A percentile compares a stretch with the other conserved stretches of the same genome.
Conservation (phyloP, 768 basidiomycete genomes). For the Crucibulum laeve region DNA sequence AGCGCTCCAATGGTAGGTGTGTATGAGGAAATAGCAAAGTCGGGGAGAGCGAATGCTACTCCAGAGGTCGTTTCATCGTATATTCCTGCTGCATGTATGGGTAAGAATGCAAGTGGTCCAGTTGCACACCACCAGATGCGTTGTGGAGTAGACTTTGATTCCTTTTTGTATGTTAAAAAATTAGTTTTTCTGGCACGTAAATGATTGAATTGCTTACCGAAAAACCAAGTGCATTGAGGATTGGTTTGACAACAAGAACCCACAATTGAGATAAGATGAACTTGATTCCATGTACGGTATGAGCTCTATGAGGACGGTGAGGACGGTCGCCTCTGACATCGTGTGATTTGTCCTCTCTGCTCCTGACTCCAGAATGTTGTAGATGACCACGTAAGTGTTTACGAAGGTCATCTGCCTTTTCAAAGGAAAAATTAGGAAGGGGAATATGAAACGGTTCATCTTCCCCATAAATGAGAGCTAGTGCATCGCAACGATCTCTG, state of each 20-base stretch:
- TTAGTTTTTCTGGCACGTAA: not conserved
- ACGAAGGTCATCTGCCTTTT: slow-evolving; percentile 6
- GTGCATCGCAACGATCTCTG: slow-evolving; percentile 28
- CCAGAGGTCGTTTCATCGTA: slow-evolving; percentile 6
- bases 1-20: slow-evolving; percentile 9
- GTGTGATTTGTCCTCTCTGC: not conserved
- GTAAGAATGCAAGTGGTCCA: slow-evolving; percentile 20
- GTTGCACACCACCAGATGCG: slow-evolving; percentile 28
- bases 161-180: not conserved
- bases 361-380: slow-evolving; percentile 2
- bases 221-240: slow-evolving; percentile 4
- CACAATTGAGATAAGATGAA: not conserved
- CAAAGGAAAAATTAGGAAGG: slow-evolving; percentile 6
- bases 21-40: slow-evolving; percentile 16
- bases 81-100: slow-evolving; percentile 27
- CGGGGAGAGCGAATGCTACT: slow-evolving; percentile 4
- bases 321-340: not conserved
- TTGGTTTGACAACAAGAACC: slow-evolving; percentile 3
- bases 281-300: not conserved
- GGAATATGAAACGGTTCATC: slow-evolving; percentile 7
- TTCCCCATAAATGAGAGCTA: slow-evolving; percentile 20
- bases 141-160: not conserved
- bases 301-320: too few species aligned
- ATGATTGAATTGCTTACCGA: not conserved
- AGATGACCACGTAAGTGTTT: not conserved